A percentile compares a stretch with the other conserved stretches of the same genome.
Evolutionary conservation across 208 protist genomes (phyloP).

Genomic region (Phytomonas francai): DNA sequence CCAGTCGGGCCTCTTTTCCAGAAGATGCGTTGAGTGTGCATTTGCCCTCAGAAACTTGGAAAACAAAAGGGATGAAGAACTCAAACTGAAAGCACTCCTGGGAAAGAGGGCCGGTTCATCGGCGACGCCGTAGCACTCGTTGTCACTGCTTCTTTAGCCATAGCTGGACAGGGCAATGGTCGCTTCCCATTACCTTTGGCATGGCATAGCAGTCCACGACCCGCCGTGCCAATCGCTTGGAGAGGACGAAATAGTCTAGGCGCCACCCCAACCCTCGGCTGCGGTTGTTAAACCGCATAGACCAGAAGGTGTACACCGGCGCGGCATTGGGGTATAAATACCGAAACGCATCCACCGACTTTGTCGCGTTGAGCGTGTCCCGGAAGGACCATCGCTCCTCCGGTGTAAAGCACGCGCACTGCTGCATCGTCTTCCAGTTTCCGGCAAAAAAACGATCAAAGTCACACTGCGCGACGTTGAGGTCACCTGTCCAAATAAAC

Average conservation of each 20-base stretch:
- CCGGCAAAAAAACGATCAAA: conserved; percentile 83
- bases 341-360: conserved; percentile 82
- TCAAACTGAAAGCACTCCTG: not conserved
- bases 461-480: conserved; percentile 93
- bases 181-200: conserved; percentile 67
- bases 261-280: conserved; percentile 83
- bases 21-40: too few species aligned
- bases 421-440: conserved; percentile 86
- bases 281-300: conserved; percentile 47
- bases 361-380: conserved; percentile 32
- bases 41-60: too few species aligned
- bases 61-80: too few species aligned
- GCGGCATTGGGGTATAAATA: conserved; percentile 68
- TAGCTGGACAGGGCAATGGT: conserved; percentile 87
- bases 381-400: conserved; percentile 85
- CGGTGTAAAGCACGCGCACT: conserved; percentile 87
- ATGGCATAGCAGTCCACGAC: conserved; percentile 84
- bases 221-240: conserved; percentile 29
- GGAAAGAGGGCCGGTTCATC: not conserved
- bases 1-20: too few species aligned
- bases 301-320: conserved; percentile 88
- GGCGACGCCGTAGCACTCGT: conserved; percentile 25
- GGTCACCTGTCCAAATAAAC: conserved; percentile 91
- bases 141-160: conserved; percentile 63
- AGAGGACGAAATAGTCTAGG: conserved; percentile 92